Base-by-base conservation (phyloP, 75 land plant species). In the Chamaecyparis obtusa region DNA sequence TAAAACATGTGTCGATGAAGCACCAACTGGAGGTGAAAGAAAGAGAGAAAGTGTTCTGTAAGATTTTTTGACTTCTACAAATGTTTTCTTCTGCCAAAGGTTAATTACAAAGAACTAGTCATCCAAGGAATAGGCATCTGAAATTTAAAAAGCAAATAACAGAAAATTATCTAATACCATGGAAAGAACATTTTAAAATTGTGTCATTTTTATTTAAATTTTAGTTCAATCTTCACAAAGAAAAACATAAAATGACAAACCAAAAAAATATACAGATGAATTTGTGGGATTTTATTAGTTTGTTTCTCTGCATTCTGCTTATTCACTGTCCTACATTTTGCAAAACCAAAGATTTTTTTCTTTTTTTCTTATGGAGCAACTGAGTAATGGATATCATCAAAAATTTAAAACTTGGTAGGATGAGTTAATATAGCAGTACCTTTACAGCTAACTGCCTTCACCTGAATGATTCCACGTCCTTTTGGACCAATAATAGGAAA, bases 401-500 rank as follows among this genome's bases (percentile, higher is more conserved):
- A 79, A 79, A 79, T 79, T 11, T 79, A 43, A 1, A 79, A 37
- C 27, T 43, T 49, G 24, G 43, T 71, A 79, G 49, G n/a, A 21
- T 79, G 46, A 41, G 82, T 79, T 41, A 41, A n/a, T 30, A 30
- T n/a, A 71, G 35, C 10, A 71, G 30, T 71, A 94, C 98, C 98
- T 91, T 90, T 92, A 85, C 80, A 88, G 14, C 95, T 90, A 55
- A 96, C 90, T 43, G 98, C 98, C 90, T 95, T 95, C 64, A 95
- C 78, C 80, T 93, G 95, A 79, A 96, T 85, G 57, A 92, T 89
- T n/a, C 93, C 98, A 24, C 67, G 90, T 79, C 96, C 96, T 86
- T 90, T 89, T 60, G 96, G 93, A 75, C 97, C 97, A 77, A 89
- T 86, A 35, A 95, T 93, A 79, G 97, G 96, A 86, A 96, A 96